Conservation (phyloP, 257 asterid species). For the Nyctanthes arbortristis region DNA sequence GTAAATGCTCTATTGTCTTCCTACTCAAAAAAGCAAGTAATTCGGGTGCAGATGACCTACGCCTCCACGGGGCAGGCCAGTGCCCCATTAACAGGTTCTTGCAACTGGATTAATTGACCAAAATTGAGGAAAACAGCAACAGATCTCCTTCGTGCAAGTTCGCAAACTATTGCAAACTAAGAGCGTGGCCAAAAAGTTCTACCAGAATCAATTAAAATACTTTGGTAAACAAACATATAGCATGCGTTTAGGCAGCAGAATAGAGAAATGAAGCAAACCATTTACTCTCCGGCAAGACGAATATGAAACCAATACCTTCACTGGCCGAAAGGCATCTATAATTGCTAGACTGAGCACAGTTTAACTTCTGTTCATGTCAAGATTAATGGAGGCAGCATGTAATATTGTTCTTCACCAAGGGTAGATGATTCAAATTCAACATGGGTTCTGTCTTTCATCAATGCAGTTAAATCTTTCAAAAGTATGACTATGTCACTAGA, state of each 20-base stretch:
- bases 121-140: too few relatives aligned
- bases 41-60: too few relatives aligned
- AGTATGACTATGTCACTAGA: conserved; percentile 32
- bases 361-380: conserved; percentile 10
- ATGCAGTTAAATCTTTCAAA: conserved; percentile 32
- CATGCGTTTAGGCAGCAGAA: neutral
- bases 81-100: too few relatives aligned
- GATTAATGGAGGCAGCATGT: conserved; percentile 10
- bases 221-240: neutral
- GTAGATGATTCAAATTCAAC: conserved; percentile 13
- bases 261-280: neutral
- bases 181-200: neutral
- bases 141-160: too few relatives aligned
- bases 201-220: neutral
- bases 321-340: neutral
- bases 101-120: too few relatives aligned
- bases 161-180: too few relatives aligned
- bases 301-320: neutral
- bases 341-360: too few relatives aligned
- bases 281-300: neutral
- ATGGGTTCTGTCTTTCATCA: conserved; percentile 34
- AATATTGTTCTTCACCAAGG: conserved; percentile 15
- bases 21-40: too few relatives aligned
- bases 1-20: too few relatives aligned
- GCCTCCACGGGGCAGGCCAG: too few relatives aligned